Evolutionary conservation across 352 stramenopile genomes (phyloP), one percentile per base, ranked within the genome.

Genomic region (Globisporangium mamillatum): DNA sequence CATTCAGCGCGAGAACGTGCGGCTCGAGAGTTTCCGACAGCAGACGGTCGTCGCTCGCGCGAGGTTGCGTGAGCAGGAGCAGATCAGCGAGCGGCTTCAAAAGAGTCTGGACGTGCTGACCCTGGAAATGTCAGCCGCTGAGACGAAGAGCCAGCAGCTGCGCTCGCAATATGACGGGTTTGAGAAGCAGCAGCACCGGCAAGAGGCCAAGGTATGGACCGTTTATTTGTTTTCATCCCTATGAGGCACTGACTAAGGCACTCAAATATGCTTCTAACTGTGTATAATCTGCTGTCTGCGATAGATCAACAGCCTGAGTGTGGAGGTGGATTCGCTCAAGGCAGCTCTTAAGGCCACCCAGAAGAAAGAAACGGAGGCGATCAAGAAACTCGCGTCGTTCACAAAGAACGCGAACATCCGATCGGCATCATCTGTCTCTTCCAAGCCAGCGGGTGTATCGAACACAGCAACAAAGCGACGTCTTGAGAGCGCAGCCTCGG

Each of bases 281-380:
- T 22, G 16, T 50, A 2, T 50, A 5, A 50, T 50, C 44, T 12
- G 5, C 44, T 24, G 44, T 7, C 44, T 24, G 44, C 7, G 18
- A 52, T 52, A 92, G 82, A 81, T 92, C 16, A 86, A 92, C 41
- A 63, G 60, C 8, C 59, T 92, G 3, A 69, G 55, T 27, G 73
- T 72, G 0, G 78, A 90, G 18, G 86, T 86, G 14, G 64, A 77
- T 1, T 53, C 58, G 10, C 77, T 90, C 20, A 90, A 85, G 46
- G 61, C 67, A 0, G 36, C 63, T 9, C 60, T 66, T 3, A 70
- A 63, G 24, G 70, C 66, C 25, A 72, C 73, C 1, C 72, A 76
- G 46, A 78, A 84, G 63, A 81, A 76, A 44, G 79, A 91, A 50
- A 81, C 72, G 55, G 81, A 89, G 27, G 70, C 74, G 7, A 78